Evolutionary conservation across 495 filamentous ascomycete genomes (phyloP).

Genomic region (Chaetomium cochliodes): DNA sequence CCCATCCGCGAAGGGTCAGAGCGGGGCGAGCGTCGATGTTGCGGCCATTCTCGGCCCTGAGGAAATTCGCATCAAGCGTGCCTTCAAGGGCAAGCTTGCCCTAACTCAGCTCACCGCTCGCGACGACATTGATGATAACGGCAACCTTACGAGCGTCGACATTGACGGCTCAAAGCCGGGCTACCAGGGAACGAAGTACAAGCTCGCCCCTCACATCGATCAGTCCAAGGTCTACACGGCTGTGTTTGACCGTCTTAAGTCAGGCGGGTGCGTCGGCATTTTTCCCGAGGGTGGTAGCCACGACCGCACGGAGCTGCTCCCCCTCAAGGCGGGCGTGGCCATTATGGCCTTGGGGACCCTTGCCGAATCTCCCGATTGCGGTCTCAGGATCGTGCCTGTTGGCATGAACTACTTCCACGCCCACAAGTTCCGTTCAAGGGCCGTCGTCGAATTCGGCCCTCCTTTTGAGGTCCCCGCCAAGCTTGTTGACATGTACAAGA

Average conservation of each 20-base stretch:
- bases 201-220: slow-evolving; percentile 89
- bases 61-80: slow-evolving; percentile 81
- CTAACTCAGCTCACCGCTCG: slow-evolving; percentile 77
- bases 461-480: slow-evolving; percentile 80
- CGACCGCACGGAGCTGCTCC: slow-evolving; percentile 88
- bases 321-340: slow-evolving; percentile 95
- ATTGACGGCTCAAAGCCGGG: slow-evolving; percentile 54
- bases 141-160: slow-evolving; percentile 46
- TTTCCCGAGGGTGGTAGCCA: slow-evolving; percentile 98
- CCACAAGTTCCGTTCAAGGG: slow-evolving; percentile 96
- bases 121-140: slow-evolving; percentile 62
- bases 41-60: slow-evolving; percentile 73
- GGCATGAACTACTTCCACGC: slow-evolving; percentile 99
- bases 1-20: slow-evolving; percentile 73
- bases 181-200: slow-evolving; percentile 79
- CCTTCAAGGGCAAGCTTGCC: slow-evolving; percentile 69
- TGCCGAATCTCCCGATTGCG: slow-evolving; percentile 82
- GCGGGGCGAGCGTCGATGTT: slow-evolving; percentile 74
- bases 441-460: slow-evolving; percentile 92
- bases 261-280: slow-evolving; percentile 89
- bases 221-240: slow-evolving; percentile 91
- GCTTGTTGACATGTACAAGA: slow-evolving; percentile 81
- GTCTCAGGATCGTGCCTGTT: slow-evolving; percentile 97
- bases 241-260: slow-evolving; percentile 77
- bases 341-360: slow-evolving; percentile 96